phyloP scores from a whole-genome alignment of 192 early-diverging fungal genomes.

The Geranomyces michiganensis region DNA sequence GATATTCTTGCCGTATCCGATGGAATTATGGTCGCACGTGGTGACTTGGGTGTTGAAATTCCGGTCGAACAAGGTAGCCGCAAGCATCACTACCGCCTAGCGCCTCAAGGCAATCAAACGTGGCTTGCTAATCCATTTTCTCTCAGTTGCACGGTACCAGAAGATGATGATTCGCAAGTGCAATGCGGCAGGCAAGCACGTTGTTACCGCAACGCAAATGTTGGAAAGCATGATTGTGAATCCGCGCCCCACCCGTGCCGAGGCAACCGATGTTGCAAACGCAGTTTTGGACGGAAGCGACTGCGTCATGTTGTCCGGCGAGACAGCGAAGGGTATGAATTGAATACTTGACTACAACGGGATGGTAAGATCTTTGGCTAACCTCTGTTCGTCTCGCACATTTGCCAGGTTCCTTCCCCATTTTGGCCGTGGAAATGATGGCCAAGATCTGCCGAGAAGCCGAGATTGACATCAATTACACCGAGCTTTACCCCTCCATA shows the following conservation, averaged over 20 bases:
- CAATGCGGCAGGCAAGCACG: conserved; percentile 95
- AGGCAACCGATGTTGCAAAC: conserved; percentile 98
- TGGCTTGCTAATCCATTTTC: no score
- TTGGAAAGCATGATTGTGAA: conserved; percentile 75
- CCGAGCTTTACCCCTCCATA: conserved; percentile 89
- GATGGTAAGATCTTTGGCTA: no score
- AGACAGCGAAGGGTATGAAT: conserved; percentile 84
- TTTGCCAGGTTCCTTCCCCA: conserved; percentile 71
- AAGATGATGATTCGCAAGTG: conserved; percentile 99
- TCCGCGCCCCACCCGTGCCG: conserved; percentile 98
- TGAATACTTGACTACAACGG: no score
- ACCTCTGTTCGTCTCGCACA: no score
- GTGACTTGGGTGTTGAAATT: conserved; percentile 97
- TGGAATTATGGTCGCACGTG: conserved; percentile 98
- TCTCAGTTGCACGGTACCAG: conserved; percentile 62
- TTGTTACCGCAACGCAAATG: conserved; percentile 98
- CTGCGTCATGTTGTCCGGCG: conserved; percentile 98
- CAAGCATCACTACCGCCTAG: background rate
- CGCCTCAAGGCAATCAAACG: background rate
- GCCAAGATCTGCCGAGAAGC: conserved; percentile 88
- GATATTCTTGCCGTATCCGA: conserved; percentile 92
- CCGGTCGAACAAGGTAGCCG: conserved; percentile 76
- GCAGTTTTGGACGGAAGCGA: conserved; percentile 97
- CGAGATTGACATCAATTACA: conserved; percentile 93
- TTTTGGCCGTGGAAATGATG: conserved; percentile 94